A percentile compares a stretch with the other conserved stretches of the same genome.
These are phyloP conservation scores for Leptographium galeiforme DNA, from an alignment of 2,329 filamentous ascomycete genomes.

Conservation along the genomic window DNA sequence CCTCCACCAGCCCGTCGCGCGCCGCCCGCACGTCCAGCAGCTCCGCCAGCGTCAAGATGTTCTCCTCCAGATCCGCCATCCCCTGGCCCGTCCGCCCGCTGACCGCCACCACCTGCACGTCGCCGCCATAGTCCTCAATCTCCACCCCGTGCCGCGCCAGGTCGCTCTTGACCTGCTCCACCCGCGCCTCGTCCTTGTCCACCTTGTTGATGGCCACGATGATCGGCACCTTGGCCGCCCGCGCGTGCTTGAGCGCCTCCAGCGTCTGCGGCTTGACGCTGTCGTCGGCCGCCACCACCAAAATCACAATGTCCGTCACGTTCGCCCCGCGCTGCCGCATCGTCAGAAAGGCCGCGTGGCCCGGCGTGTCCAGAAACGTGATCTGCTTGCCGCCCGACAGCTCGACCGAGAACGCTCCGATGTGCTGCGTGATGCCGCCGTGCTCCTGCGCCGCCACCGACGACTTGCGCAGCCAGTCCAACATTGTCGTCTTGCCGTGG, in stretches of 20 bases:
- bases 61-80: slow-evolving; percentile 87
- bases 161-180: slow-evolving; percentile 79
- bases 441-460: slow-evolving; percentile 86
- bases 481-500: slow-evolving; percentile 91
- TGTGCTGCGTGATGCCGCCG: slow-evolving; percentile 96
- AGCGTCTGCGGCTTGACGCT: slow-evolving; percentile 95
- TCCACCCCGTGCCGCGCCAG: slow-evolving; percentile 72
- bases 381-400: slow-evolving; percentile 80
- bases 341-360: slow-evolving; percentile 85
- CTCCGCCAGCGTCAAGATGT: slow-evolving; percentile 72
- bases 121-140: slow-evolving; percentile 88
- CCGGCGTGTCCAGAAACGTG: slow-evolving; percentile 93
- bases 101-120: slow-evolving; percentile 81
- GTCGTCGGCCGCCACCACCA: slow-evolving; percentile 93
- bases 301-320: slow-evolving; percentile 89
- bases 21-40: slow-evolving; percentile 84
- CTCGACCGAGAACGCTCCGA: slow-evolving; percentile 87
- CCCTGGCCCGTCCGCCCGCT: slow-evolving; percentile 89
- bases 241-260: slow-evolving; percentile 90
- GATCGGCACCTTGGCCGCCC: slow-evolving; percentile 75
- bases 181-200: slow-evolving; percentile 70
- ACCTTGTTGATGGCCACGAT: slow-evolving; percentile 98
- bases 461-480: slow-evolving; percentile 87
- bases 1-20: slow-evolving; percentile 63
- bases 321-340: slow-evolving; percentile 95